Base-by-base conservation (phyloP, 2,329 filamentous ascomycete genomes). In the Aureobasidium sp. region DNA sequence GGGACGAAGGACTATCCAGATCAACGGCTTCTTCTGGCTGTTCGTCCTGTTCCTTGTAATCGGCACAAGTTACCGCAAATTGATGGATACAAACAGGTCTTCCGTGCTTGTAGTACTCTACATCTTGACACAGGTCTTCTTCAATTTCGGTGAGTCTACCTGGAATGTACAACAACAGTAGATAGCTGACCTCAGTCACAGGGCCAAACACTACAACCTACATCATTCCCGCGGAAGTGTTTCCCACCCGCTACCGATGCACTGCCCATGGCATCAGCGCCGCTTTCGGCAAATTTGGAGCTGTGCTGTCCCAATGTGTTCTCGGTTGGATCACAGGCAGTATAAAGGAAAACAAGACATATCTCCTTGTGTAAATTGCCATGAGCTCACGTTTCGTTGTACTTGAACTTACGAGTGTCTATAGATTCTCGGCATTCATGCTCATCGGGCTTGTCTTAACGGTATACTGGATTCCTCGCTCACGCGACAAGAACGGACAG, bases 211-310 rank as follows among this genome's bases (percentile, higher is more conserved):
- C 66, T 27, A 53, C 63, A 19, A 62, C 64, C n/a, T 67, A 66
- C 61, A 63, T 65, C 53, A 78, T 82, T 38, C 78, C 80, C n/a
- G 79, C 79, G 13, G 80, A 82, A 63, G 74, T 81, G 55, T 83
- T 82, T 63, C 81, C 81, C 3, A 83, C 80, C 0, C 73, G 77
- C 19, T 82, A 82, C 65, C 75, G 80, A 19, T 79, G 75, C 57
- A 79, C 78, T 1, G 79, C 77, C 62, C 78, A 83, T 65, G 81
- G 80, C 21, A 75, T 83, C 62, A 75, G 76, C 29, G 81, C 81
- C n/a, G 80, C 74, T 0, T 67, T 74, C 1, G 81, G 81, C 4
- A 83, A 83, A 66, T 68, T 83, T 0, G 80, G 80, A 19, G 79
- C 79, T 0, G 74, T 77, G 61, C 65, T 77, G 2, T 75, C 74